These are phyloP conservation scores for Syzygium oleosum DNA, from an alignment of 345 rosid species.

Conservation along the genomic window DNA sequence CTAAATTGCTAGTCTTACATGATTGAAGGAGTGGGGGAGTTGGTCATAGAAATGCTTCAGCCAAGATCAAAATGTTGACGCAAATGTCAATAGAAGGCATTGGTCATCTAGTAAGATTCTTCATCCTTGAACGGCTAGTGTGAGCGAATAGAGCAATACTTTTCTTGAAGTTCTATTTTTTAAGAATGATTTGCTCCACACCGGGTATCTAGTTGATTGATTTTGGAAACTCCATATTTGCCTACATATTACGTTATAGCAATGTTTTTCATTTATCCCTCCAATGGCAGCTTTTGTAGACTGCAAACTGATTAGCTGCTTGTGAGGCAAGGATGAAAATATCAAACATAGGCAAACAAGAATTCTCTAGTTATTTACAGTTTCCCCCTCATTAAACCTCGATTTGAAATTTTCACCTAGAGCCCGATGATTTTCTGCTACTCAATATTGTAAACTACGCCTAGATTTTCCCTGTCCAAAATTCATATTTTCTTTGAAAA, in stretches of 20 bases:
- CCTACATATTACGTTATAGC: fast-evolving
- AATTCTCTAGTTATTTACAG: too few relatives aligned
- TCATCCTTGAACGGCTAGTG: too few relatives aligned
- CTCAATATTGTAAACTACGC: background rate
- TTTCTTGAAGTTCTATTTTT: too few relatives aligned
- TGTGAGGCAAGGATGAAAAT: background rate
- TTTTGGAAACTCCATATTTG: too few relatives aligned
- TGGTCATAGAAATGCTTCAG: background rate
- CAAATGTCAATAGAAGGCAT: too few relatives aligned
- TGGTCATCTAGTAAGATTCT: too few relatives aligned
- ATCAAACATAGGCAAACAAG: background rate
- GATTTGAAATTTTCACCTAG: background rate
- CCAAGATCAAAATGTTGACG: background rate
- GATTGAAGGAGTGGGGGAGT: background rate
- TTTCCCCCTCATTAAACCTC: background rate
- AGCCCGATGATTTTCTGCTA: background rate
- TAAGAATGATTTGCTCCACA: too few relatives aligned
- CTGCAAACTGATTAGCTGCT: background rate
- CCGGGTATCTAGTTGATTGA: too few relatives aligned
- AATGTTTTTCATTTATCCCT: background rate
- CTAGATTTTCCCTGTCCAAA: background rate
- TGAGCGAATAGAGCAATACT: too few relatives aligned
- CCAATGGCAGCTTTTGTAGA: background rate
- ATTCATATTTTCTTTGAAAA: background rate
- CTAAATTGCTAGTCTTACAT: background rate